Conservation (phyloP, 2,329 filamentous ascomycete species). For the Fusarium sublunatum region DNA sequence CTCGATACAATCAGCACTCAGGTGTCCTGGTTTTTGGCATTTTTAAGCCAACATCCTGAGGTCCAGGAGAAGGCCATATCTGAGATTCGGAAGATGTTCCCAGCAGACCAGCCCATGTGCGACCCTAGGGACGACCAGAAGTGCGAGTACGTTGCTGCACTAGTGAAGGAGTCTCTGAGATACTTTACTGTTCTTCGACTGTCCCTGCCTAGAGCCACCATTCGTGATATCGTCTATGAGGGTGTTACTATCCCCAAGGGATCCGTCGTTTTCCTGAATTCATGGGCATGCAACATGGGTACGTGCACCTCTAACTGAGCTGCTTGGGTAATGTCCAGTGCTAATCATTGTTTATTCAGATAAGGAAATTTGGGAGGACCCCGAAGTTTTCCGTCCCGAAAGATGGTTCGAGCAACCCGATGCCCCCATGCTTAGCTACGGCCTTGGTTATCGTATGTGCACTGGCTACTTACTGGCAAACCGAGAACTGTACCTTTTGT, state of each 20-base stretch:
- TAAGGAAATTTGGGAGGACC: conserved; percentile 54
- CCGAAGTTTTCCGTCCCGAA: conserved; percentile 66
- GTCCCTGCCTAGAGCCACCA: conserved; percentile 69
- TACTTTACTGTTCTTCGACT: conserved; percentile 73
- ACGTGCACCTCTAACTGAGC: conserved; percentile 36
- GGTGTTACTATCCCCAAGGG: conserved; percentile 69
- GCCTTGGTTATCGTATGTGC: conserved; percentile 75
- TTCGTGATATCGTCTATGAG: conserved; percentile 69
- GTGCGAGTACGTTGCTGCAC: conserved; percentile 70
- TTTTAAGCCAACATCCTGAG: conserved; percentile 69
- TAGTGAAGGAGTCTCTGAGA: conserved; percentile 71
- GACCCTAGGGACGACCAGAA: conserved; percentile 71
- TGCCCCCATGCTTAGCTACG: conserved; percentile 73
- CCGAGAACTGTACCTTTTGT: conserved; percentile 72
- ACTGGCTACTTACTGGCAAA: conserved; percentile 68
- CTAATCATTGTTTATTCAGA: neutral
- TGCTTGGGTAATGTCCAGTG: too few relatives aligned
- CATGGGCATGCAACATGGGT: conserved; percentile 77
- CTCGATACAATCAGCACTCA: conserved; percentile 74
- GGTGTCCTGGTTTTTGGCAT: conserved; percentile 72
- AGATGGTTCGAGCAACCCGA: conserved; percentile 69
- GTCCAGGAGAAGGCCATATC: conserved; percentile 69
- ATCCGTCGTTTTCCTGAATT: conserved; percentile 73
- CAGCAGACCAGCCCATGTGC: conserved; percentile 65
- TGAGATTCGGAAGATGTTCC: conserved; percentile 67